phyloP scores from a whole-genome alignment of 257 asterid genomes.

The Nicotiana paniculata region DNA sequence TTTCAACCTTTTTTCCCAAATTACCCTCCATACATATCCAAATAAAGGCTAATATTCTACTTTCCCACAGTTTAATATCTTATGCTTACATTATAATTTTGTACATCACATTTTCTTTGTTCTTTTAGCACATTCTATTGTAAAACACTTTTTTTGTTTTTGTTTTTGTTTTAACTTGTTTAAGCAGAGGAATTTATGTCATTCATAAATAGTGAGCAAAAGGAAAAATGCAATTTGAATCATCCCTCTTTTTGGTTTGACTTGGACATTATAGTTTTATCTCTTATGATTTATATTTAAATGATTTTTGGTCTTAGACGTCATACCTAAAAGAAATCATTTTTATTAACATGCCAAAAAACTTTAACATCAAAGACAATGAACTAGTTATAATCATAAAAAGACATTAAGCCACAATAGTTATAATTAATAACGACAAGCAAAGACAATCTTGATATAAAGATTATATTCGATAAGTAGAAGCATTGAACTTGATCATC shows the following conservation, averaged over 20 bases:
- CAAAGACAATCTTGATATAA: background rate
- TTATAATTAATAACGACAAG: background rate
- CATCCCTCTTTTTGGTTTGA: background rate
- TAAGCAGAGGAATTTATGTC: background rate
- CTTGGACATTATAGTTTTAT: background rate
- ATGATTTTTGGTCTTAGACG: background rate
- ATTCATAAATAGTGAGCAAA: background rate
- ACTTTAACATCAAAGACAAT: background rate
- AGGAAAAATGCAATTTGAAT: background rate
- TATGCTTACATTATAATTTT: background rate
- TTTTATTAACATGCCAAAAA: background rate
- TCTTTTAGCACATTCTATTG: background rate
- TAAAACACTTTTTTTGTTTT: too few species aligned
- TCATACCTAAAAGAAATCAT: background rate
- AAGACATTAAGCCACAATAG: background rate
- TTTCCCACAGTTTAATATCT: background rate
- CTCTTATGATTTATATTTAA: background rate
- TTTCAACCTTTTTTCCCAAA: slow-evolving; percentile 18
- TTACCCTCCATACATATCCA: slow-evolving; percentile 14
- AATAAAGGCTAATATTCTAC: background rate
- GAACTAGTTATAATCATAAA: background rate
- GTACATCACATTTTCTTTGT: background rate
- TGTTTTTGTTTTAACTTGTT: background rate
- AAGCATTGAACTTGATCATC: slow-evolving; percentile 2
- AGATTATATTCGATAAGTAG: background rate